Evolutionary conservation across 768 basidiomycete species (phyloP), one percentile per base, ranked within the genome.

Genomic region (Steccherinum ochraceum): DNA sequence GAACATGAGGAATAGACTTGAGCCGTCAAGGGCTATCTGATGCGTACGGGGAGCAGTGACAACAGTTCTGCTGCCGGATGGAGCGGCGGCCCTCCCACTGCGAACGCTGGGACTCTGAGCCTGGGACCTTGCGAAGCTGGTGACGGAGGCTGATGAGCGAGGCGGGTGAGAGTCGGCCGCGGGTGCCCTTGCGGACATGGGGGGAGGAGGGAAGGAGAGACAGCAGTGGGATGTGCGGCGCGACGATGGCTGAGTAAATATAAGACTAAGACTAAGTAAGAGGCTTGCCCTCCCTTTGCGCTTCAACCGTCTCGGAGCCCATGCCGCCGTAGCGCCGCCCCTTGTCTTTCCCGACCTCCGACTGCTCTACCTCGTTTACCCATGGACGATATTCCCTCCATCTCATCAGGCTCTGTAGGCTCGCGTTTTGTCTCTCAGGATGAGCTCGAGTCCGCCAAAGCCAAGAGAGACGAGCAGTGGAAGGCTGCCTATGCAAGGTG

Each of bases 401-500:
- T 92, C 50, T 78, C 86, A 7, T 70, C 80, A 7, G 80, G 80
- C 60, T 76, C 76, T 30, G 89, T 92, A 42, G 87, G 89, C 64
- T 88, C 89, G 40, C 83, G 90, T 49, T 93, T 93, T 67, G 80
- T 93, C 55, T 83, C 89, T 40, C 81, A 89, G 66, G 75, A 76
- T 13, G 90, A 93, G 48, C 68, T 93, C 42, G 90, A 92, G 35
- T 70, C 75, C 19, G 87, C 87, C 30, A 86, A 80, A 49, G 72
- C 78, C 5, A 73, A 81, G 24, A 73, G 82, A 55, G 90, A 93
- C 4, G 89, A 89, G 59, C 87, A 90, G 59, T 93, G 90, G 90
- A 89, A 84, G 61, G 90, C 89, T 12, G 90, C 90, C 23, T 93
- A 92, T 67, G 90, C 89, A 40, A 78, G 87, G 87, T 83, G 53